Evolutionary conservation across 192 early-diverging fungal genomes (phyloP).

Genomic region (Coemansia brasiliensis): DNA sequence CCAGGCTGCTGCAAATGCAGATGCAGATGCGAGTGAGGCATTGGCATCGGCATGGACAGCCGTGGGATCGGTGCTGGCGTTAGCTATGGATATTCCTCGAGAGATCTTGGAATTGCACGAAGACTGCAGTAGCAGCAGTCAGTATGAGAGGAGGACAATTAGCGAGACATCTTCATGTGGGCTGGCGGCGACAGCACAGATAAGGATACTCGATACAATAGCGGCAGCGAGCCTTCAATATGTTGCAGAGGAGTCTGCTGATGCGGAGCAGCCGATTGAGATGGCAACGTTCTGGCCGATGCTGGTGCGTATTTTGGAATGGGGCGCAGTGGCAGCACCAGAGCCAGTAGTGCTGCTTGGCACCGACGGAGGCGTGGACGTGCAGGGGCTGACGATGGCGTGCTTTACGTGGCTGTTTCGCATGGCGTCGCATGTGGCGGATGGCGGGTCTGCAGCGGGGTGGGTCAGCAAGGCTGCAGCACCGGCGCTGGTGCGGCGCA

Average conservation of each 20-base stretch:
- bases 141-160: not conserved
- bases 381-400: constrained; percentile 30
- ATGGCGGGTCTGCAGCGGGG: constrained; percentile 3
- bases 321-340: constrained; percentile 21
- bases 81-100: constrained; percentile 11
- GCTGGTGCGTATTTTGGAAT: constrained; percentile 28
- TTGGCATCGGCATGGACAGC: constrained; percentile 31
- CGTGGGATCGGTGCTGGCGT: constrained; percentile 20
- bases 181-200: constrained; percentile 14
- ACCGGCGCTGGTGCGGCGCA: constrained; percentile 32
- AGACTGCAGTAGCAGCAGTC: constrained; percentile 3
- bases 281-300: constrained; percentile 25
- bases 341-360: constrained; percentile 30
- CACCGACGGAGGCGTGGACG: not conserved
- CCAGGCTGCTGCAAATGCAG: not conserved
- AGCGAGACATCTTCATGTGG: not conserved
- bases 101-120: constrained; percentile 2
- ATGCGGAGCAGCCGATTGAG: constrained; percentile 17
- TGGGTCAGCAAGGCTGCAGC: constrained; percentile 37
- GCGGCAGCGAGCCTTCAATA: constrained; percentile 19
- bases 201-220: constrained; percentile 29
- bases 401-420: constrained; percentile 40
- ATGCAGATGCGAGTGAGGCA: not conserved
- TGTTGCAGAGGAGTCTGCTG: not conserved
- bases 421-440: constrained; percentile 16